Evolutionary conservation across 1,284 basidiomycete genomes (phyloP).

Genomic region (Naganishia liquefaciens): DNA sequence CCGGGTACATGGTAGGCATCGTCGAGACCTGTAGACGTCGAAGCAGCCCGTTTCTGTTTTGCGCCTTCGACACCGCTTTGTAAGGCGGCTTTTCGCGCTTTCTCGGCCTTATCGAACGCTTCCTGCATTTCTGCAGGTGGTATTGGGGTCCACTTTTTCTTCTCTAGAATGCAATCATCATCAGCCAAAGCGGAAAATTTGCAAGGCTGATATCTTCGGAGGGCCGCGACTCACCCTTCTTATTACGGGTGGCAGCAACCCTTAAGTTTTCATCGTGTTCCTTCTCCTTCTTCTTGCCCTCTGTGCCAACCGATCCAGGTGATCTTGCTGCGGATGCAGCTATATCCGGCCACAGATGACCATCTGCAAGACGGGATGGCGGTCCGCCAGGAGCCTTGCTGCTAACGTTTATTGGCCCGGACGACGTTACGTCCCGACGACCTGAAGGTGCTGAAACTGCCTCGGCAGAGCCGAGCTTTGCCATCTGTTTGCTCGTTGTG

Average conservation of each 20-base stretch:
- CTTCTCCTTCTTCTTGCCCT: constrained; percentile 37
- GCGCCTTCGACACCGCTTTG: constrained; percentile 15
- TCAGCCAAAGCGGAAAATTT: neutral
- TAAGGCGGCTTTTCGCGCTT: constrained; percentile 25
- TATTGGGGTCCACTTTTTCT: constrained; percentile 54
- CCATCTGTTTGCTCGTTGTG: neutral
- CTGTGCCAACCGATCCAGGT: constrained; percentile 40
- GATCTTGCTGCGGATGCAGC: constrained; percentile 40
- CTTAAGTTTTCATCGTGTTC: constrained; percentile 36
- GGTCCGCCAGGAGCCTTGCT: neutral
- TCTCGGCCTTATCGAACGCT: constrained; percentile 49
- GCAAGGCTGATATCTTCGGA: neutral
- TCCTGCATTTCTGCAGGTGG: constrained; percentile 53
- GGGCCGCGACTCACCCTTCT: constrained; percentile 38
- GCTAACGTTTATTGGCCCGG: constrained; percentile 18
- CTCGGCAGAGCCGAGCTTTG: neutral
- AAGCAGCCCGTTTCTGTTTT: constrained; percentile 13
- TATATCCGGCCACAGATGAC: constrained; percentile 48
- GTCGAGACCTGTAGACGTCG: constrained; percentile 2
- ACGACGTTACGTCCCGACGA: constrained; percentile 34
- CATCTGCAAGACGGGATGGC: constrained; percentile 39
- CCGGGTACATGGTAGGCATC: neutral
- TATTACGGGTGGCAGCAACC: neutral
- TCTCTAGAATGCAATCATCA: constrained; percentile 39
- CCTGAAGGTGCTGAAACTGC: neutral